phyloP scores from a whole-genome alignment of 805 yeast species.

The Blastobotrys chiropterorum region DNA sequence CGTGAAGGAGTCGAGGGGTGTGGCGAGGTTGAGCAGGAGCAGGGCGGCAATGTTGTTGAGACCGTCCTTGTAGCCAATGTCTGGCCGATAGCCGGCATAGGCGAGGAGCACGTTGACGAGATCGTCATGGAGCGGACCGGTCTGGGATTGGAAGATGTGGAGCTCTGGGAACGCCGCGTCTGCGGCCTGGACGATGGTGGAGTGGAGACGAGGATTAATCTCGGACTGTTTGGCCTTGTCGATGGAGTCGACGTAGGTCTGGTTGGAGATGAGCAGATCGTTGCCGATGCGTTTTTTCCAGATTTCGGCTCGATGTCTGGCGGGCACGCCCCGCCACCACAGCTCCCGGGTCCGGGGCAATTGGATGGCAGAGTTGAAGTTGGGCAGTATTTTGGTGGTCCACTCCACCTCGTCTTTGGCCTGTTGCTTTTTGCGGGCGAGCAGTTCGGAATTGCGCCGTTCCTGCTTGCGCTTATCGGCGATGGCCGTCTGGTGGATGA shows the following conservation, averaged over 20 bases:
- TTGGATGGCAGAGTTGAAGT: slow-evolving; percentile 32
- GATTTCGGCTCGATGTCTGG: slow-evolving; percentile 38
- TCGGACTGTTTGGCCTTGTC: neutral
- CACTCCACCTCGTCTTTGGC: slow-evolving; percentile 33
- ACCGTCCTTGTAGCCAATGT: slow-evolving; percentile 31
- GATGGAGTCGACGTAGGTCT: slow-evolving; percentile 7
- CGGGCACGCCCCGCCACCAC: slow-evolving; percentile 58
- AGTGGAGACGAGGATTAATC: neutral
- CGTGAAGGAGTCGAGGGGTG: slow-evolving; percentile 34
- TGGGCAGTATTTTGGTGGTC: slow-evolving; percentile 35
- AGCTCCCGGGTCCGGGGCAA: slow-evolving; percentile 42
- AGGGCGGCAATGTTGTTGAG: slow-evolving; percentile 38
- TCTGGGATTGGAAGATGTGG: slow-evolving; percentile 30
- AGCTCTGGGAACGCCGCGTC: slow-evolving; percentile 33
- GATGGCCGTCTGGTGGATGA: slow-evolving; percentile 32
- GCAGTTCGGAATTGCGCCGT: slow-evolving; percentile 15
- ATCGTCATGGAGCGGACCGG: slow-evolving; percentile 31
- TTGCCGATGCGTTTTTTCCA: slow-evolving; percentile 47
- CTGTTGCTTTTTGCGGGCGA: slow-evolving; percentile 20
- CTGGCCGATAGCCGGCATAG: slow-evolving; percentile 24
- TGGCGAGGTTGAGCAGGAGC: slow-evolving; percentile 34
- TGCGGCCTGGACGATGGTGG: slow-evolving; percentile 22
- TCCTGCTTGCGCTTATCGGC: slow-evolving; percentile 32
- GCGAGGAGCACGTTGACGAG: slow-evolving; percentile 33
- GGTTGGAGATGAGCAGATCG: slow-evolving; percentile 21